Evolutionary conservation across 2,329 filamentous ascomycete species (phyloP).

Genomic region (Penicillium vulpinum): DNA sequence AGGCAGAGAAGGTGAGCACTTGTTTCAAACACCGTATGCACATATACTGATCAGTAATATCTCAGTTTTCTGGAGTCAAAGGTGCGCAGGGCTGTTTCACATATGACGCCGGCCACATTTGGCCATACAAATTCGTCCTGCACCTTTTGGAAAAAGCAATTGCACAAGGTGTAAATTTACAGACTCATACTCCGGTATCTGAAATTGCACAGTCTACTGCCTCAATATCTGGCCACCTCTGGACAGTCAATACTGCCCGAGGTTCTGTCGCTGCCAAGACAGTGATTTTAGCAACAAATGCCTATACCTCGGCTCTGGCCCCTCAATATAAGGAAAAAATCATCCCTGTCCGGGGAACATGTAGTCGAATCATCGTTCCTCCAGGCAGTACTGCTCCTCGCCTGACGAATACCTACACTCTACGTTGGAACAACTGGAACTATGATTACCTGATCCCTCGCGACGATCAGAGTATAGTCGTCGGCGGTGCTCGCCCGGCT

Average conservation of each 20-base stretch:
- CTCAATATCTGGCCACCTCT: slow-evolving; percentile 38
- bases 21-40: not conserved
- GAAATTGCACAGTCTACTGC: slow-evolving; percentile 27
- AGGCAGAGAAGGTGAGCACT: slow-evolving; percentile 27
- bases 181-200: slow-evolving; percentile 53
- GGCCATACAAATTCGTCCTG: slow-evolving; percentile 77
- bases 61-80: slow-evolving; percentile 40
- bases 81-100: slow-evolving; percentile 37
- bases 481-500: slow-evolving; percentile 61
- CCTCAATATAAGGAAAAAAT: slow-evolving; percentile 70
- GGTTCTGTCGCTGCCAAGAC: slow-evolving; percentile 64
- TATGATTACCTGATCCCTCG: slow-evolving; percentile 69
- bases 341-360: slow-evolving; percentile 68
- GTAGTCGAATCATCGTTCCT: slow-evolving; percentile 35
- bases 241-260: slow-evolving; percentile 66
- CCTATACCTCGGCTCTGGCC: slow-evolving; percentile 74
- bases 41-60: not conserved
- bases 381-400: slow-evolving; percentile 24
- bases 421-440: slow-evolving; percentile 57
- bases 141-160: slow-evolving; percentile 66
- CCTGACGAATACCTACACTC: slow-evolving; percentile 56
- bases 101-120: slow-evolving; percentile 36
- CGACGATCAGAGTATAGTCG: slow-evolving; percentile 56
- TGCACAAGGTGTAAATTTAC: slow-evolving; percentile 50
- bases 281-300: slow-evolving; percentile 80